Percentiles rank a stretch among this genome's conserved stretches.
Conservation (phyloP, 352 stramenopile genomes). For the Phytopythium helicoides region DNA sequence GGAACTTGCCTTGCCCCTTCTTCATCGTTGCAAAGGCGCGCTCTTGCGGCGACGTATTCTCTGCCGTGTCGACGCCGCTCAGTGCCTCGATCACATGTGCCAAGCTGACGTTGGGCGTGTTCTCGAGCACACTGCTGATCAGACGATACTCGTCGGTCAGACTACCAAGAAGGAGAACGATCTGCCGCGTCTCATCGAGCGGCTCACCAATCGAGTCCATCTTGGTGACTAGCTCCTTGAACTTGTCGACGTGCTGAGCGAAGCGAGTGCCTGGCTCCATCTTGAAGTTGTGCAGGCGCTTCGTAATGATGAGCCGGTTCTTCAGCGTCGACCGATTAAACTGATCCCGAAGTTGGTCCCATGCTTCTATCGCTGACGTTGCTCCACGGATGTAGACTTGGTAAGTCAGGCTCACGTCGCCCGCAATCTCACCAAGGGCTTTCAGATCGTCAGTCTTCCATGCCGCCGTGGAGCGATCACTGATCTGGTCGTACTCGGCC, state of each 20-base stretch:
- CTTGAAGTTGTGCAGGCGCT: conserved; percentile 19
- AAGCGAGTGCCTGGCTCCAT: conserved; percentile 15
- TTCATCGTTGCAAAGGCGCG: no score
- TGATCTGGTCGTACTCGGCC: background rate
- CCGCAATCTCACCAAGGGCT: conserved; percentile 21
- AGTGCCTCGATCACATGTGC: conserved; percentile 7
- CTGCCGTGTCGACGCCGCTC: conserved; percentile 4
- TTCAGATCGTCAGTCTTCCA: conserved; percentile 20
- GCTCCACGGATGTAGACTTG: conserved; percentile 16
- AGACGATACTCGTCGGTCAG: conserved; percentile 18
- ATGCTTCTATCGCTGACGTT: conserved; percentile 12
- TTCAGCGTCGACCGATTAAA: conserved; percentile 24
- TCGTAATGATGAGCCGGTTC: conserved; percentile 23
- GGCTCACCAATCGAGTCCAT: conserved; percentile 20
- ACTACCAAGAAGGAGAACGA: conserved; percentile 22
- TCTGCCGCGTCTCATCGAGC: conserved; percentile 17
- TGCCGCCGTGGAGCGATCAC: conserved; percentile 8
- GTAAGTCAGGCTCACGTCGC: conserved; percentile 11
- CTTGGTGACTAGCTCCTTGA: conserved; percentile 20
- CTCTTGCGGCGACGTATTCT: conserved; percentile 11
- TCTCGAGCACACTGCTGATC: conserved; percentile 5
- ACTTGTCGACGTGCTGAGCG: conserved; percentile 14
- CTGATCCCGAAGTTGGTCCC: conserved; percentile 11
- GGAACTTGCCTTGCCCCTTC: no score
- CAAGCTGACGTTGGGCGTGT: conserved; percentile 8